These are phyloP conservation scores for Diaporthe batatas DNA, from an alignment of 2,329 filamentous ascomycete species.

Conservation along the genomic window DNA sequence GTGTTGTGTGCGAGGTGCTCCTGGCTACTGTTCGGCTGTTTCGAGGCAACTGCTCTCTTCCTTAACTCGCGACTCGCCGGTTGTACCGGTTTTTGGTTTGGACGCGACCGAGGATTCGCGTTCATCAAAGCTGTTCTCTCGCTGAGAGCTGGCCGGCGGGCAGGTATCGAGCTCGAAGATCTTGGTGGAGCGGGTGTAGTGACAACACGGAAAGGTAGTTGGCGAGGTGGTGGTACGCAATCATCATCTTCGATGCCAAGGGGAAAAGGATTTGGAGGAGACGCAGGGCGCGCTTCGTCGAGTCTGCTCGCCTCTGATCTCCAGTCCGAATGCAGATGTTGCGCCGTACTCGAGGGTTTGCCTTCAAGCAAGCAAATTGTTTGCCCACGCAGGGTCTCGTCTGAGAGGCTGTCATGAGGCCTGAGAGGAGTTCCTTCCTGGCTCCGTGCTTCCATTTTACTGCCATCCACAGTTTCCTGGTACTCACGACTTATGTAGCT, in stretches of 20 bases:
- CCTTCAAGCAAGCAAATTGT: neutral
- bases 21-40: neutral
- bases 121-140: neutral
- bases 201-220: neutral
- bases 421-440: neutral
- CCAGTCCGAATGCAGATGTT: neutral
- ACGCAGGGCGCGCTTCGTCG: neutral
- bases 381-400: neutral
- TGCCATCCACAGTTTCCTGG: neutral
- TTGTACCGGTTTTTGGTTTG: too few species aligned
- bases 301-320: neutral
- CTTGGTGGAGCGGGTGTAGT: neutral
- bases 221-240: conserved; percentile 5
- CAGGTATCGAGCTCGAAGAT: neutral
- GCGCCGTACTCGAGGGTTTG: neutral
- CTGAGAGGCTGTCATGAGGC: neutral
- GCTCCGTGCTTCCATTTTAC: neutral
- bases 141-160: neutral
- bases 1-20: neutral
- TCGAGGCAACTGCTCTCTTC: neutral
- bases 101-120: neutral
- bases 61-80: neutral
- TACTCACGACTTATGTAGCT: neutral
- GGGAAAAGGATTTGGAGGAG: neutral
- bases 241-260: neutral